Evolutionary conservation across 1,284 basidiomycete genomes (phyloP).

Genomic region (Leccinum pachyderme): DNA sequence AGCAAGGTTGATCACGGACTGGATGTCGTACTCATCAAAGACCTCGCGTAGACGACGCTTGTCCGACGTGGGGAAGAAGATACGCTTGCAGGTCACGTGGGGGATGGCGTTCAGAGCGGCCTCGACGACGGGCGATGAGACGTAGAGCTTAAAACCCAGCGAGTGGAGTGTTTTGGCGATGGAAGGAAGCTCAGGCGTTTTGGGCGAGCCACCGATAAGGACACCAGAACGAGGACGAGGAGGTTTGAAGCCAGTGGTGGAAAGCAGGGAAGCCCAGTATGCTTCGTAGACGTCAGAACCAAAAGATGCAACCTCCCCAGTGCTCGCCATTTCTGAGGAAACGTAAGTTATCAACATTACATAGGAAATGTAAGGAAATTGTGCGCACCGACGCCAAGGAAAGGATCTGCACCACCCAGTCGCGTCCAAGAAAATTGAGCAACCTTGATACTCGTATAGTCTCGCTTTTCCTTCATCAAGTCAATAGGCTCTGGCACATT

Average conservation of each 20-base stretch:
- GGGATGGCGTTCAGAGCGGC: conserved; percentile 80
- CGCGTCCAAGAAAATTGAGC: conserved; percentile 99
- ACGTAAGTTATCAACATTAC: background rate
- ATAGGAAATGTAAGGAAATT: background rate
- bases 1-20: conserved; percentile 94
- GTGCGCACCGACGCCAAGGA: conserved; percentile 86
- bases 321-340: conserved; percentile 90
- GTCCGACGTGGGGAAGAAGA: conserved; percentile 96
- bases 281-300: conserved; percentile 94
- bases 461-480: conserved; percentile 86
- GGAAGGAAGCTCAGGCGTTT: conserved; percentile 76
- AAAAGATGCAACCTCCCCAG: conserved; percentile 98
- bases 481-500: conserved; percentile 94
- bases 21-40: conserved; percentile 93
- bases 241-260: conserved; percentile 89
- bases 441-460: conserved; percentile 97
- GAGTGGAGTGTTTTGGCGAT: conserved; percentile 78
- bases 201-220: conserved; percentile 84
- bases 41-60: conserved; percentile 94
- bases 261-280: conserved; percentile 90
- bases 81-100: conserved; percentile 80
- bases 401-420: conserved; percentile 91
- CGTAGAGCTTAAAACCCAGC: conserved; percentile 91
- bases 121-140: conserved; percentile 81
- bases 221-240: conserved; percentile 82